A percentile compares a stretch with the other conserved stretches of the same genome.
These are phyloP conservation scores for Beauveria scarabaeidicola DNA, from an alignment of 2,329 filamentous ascomycete genomes.

Conservation along the genomic window DNA sequence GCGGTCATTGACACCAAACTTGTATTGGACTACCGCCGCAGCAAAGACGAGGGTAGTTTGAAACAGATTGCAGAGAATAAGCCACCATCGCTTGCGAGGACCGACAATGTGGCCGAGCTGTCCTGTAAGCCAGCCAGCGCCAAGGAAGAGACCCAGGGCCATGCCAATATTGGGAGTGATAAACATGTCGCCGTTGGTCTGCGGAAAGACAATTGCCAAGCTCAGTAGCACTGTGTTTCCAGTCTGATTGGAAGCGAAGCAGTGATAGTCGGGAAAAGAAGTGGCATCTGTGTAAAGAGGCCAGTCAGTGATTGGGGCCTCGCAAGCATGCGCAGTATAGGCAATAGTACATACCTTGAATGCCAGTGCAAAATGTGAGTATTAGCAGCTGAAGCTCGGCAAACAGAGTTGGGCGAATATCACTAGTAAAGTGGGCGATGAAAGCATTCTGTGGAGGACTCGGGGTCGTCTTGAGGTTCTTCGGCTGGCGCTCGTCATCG, in stretches of 20 bases:
- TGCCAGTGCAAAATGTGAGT: conserved; percentile 42
- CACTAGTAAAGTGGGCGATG: conserved; percentile 16
- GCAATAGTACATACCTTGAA: conserved; percentile 33
- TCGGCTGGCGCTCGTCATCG: conserved; percentile 1
- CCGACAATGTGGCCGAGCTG: conserved; percentile 47
- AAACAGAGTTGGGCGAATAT: conserved; percentile 31
- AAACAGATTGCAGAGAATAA: conserved; percentile 44
- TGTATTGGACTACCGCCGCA: conserved; percentile 41
- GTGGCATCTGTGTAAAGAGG: conserved; percentile 37
- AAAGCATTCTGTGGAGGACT: background rate
- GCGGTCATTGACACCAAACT: conserved; percentile 26
- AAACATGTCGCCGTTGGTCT: conserved; percentile 40
- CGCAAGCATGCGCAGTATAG: too few relatives aligned
- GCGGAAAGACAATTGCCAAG: conserved; percentile 41
- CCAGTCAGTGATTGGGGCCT: background rate
- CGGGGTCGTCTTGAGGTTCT: background rate
- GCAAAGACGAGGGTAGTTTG: conserved; percentile 47
- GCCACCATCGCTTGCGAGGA: conserved; percentile 42
- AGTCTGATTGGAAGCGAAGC: conserved; percentile 57
- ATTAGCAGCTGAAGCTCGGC: conserved; percentile 38
- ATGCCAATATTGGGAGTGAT: conserved; percentile 45
- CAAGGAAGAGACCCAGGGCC: conserved; percentile 47
- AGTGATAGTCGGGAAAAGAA: conserved; percentile 52
- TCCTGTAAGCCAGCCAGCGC: conserved; percentile 45
- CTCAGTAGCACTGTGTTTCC: conserved; percentile 55